Evolutionary conservation across 1,284 basidiomycete genomes (phyloP), one percentile per base, ranked within the genome.

Genomic region (Salmacisia buchloeana): DNA sequence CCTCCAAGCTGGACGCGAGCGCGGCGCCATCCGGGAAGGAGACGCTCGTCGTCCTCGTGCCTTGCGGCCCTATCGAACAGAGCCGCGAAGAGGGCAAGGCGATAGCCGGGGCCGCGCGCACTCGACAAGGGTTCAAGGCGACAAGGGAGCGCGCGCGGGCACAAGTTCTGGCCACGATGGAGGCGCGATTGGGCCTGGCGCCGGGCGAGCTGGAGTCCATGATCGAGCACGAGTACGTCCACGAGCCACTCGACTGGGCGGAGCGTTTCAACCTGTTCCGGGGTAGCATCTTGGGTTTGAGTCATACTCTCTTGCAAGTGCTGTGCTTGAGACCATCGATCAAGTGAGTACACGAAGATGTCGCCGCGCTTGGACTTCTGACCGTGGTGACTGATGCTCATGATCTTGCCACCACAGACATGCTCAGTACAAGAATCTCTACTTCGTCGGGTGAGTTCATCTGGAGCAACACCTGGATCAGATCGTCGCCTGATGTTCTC

Each of bases 21-120:
- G 81, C 81, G 23, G 80, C 81, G 3, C 81, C 81, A 3, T 60
- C 68, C 38, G 80, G 80, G 36, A 78, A 75, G 43, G 81, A 82
- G 38, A 73, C 81, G 9, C 67, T 82, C 10, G 80, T 82, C 21
- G 72, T 82, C 23, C 73, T 81, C 12, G 80, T 82, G 0, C 81
- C 81, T 1, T 79, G 80, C 49, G 81, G 81, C 1, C 80, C 80
- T 52, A 73, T 77, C 13, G 49, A 54, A n/a, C 49, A 54, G 21
- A 33, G 29, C 10, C 66, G 63, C 0, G 69, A 66, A 39, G 69
- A 71, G 29, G 60, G 63, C 15, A 66, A 63, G 5, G 70, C 70
- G 21, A 65, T 68, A 0, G 27, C 29, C 45, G 68, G 66, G 39
- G 72, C 70, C 1, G 69, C 74, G 25, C 61, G 66, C n/a, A 65